Evolutionary conservation across 495 filamentous ascomycete species (phyloP).

Genomic region (Coniosporium apollinis): DNA sequence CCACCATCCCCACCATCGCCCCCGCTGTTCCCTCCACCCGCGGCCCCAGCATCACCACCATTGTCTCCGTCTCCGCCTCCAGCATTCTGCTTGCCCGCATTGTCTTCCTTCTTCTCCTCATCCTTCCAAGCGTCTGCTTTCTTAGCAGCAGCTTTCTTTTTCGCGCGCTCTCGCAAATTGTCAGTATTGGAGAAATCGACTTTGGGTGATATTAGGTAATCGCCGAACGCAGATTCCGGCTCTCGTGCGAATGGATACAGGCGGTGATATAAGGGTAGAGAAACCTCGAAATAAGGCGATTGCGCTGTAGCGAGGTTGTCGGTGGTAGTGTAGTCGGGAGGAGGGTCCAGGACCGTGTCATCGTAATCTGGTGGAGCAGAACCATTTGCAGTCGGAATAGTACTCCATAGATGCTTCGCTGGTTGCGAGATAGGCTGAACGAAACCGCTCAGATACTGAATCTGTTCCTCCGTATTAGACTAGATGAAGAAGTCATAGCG

Average conservation of each 20-base stretch:
- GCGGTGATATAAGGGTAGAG: background rate
- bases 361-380: constrained; percentile 17
- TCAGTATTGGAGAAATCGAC: constrained; percentile 7
- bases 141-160: constrained; percentile 18
- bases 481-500: background rate
- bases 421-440: background rate
- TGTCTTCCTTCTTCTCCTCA: constrained; percentile 18
- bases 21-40: constrained; percentile 13
- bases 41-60: constrained; percentile 18
- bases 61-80: constrained; percentile 20
- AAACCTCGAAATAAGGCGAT: background rate
- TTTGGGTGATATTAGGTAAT: background rate
- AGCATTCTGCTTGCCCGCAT: constrained; percentile 31
- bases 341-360: constrained; percentile 15
- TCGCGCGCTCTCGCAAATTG: constrained; percentile 11
- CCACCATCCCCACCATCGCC: constrained; percentile 15
- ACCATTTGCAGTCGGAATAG: constrained; percentile 1
- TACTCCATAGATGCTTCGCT: constrained; percentile 3
- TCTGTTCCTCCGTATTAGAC: background rate
- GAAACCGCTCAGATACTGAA: no score
- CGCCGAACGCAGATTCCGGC: background rate
- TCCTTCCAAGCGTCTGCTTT: constrained; percentile 6
- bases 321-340: constrained; percentile 22
- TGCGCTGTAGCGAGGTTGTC: constrained; percentile 15
- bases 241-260: constrained; percentile 6